A percentile compares a stretch with the other conserved stretches of the same genome.
phyloP scores from a whole-genome alignment of 371 early-diverging fungal species.

The Capniomyces stellatus region DNA sequence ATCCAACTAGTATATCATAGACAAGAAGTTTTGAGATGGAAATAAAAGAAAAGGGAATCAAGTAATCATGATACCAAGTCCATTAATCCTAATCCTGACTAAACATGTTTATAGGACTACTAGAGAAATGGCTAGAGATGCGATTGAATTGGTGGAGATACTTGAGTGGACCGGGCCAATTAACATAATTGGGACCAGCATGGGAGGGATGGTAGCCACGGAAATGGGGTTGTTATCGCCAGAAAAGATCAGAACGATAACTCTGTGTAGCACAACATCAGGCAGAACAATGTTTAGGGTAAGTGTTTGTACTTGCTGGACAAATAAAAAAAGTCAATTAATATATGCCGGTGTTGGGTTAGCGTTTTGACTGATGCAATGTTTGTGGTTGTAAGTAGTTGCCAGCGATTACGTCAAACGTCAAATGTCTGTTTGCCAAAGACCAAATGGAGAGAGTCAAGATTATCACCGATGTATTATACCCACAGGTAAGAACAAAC shows the following conservation, averaged over 20 bases:
- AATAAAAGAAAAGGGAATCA: too few relatives aligned
- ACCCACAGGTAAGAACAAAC: not conserved
- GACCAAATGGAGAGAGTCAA: not conserved
- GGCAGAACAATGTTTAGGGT: constrained; percentile 4
- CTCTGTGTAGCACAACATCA: constrained; percentile 18
- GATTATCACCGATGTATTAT: not conserved
- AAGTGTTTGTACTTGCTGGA: not conserved
- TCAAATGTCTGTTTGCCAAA: not conserved
- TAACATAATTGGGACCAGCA: constrained; percentile 48
- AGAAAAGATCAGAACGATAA: constrained; percentile 12
- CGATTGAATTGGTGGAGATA: constrained; percentile 32
- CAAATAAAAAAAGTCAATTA: not conserved
- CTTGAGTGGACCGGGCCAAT: constrained; percentile 36
- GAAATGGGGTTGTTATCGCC: constrained; percentile 26
- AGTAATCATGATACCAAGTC: too few relatives aligned
- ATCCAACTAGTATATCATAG: too few relatives aligned
- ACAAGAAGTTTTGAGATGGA: too few relatives aligned
- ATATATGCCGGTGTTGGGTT: not conserved
- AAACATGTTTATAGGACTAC: constrained; percentile 30
- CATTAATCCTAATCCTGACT: too few relatives aligned
- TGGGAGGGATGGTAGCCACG: constrained; percentile 61
- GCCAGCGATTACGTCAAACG: not conserved
- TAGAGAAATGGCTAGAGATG: constrained; percentile 46
- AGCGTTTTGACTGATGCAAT: not conserved
- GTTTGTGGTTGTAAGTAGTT: too few relatives aligned